Evolutionary conservation across 768 basidiomycete species (phyloP), one percentile per base, ranked within the genome.

Genomic region (Leccinum ochraceum): DNA sequence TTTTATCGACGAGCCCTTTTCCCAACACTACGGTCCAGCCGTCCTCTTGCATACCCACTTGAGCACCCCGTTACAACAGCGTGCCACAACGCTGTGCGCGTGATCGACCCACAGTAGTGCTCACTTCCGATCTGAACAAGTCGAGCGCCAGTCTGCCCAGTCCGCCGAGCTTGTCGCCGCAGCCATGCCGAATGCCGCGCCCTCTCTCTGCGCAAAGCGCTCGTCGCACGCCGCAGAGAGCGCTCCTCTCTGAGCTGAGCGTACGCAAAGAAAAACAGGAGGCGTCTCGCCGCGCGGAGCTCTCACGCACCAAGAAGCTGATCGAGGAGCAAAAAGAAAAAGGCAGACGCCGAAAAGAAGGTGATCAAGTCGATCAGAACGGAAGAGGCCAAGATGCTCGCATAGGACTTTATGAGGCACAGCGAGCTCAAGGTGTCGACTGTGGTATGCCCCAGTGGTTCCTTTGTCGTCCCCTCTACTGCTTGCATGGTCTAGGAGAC

Each of bases 301-400:
- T 81, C 36, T 79, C 71, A 1, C 76, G 87, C 42, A 78, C 81
- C 64, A 88, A 87, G 76, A 86, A 87, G 72, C 87, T 90, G 68
- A 86, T 90, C 69, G 86, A 90, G 66, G 79, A 75, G 52, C 82
- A 79, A 65, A 65, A 76, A 76, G 74, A 84, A 83, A 86, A 88
- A 64, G 61, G 89, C 92, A 70, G 89, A 92, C 48, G 75, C 66
- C 11, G 77, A 75, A 32, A 76, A 73, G 74, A 84, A 83, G 74
- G 92, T 94, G 78, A 84, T 88, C 54, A 86, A 88, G 65, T 72
- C 70, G 58, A 83, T 84, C 64, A 71, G 79, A 56, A 77, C 76
- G 7, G 85, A 86, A 60, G 95, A 97, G 73, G 90, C 92, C 48
- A 88, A 87, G 78, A 92, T 94, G 75, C 87, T 95, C 57, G 94